phyloP scores from a whole-genome alignment of 768 basidiomycete species.

The Amanita rubescens region DNA sequence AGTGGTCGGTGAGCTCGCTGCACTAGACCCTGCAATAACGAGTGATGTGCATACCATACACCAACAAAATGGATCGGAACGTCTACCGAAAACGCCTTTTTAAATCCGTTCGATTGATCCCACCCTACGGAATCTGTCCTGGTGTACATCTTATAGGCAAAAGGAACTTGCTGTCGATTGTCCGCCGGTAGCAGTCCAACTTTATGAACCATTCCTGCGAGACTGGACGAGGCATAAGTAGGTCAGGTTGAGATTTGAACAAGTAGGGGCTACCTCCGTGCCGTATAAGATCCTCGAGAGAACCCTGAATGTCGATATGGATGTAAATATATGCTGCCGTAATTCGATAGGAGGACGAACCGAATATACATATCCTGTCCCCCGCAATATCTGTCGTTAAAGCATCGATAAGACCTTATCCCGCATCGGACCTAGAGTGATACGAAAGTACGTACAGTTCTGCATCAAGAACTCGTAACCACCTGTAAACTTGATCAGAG shows the following conservation, averaged over 20 bases:
- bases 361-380: slow-evolving; percentile 15
- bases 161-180: slow-evolving; percentile 50
- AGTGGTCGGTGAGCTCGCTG: not conserved
- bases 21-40: not conserved
- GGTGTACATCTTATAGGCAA: slow-evolving; percentile 25
- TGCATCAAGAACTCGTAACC: slow-evolving; percentile 8
- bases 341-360: slow-evolving; percentile 17
- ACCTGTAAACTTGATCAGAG: not conserved
- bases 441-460: not conserved
- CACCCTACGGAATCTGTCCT: not conserved
- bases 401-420: not conserved
- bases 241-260: not conserved
- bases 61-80: slow-evolving; percentile 8
- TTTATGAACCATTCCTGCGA: slow-evolving; percentile 47
- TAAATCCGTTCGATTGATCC: slow-evolving; percentile 31
- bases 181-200: slow-evolving; percentile 40
- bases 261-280: slow-evolving; percentile 31
- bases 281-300: slow-evolving; percentile 60
- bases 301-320: slow-evolving; percentile 28
- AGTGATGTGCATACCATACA: slow-evolving; percentile 7
- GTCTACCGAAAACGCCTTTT: slow-evolving; percentile 44
- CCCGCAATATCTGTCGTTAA: not conserved
- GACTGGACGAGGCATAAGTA: slow-evolving; percentile 14
- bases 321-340: not conserved
- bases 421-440: not conserved